Evolutionary conservation across 2,329 filamentous ascomycete species (phyloP).

Genomic region (Phoma herbarum): DNA sequence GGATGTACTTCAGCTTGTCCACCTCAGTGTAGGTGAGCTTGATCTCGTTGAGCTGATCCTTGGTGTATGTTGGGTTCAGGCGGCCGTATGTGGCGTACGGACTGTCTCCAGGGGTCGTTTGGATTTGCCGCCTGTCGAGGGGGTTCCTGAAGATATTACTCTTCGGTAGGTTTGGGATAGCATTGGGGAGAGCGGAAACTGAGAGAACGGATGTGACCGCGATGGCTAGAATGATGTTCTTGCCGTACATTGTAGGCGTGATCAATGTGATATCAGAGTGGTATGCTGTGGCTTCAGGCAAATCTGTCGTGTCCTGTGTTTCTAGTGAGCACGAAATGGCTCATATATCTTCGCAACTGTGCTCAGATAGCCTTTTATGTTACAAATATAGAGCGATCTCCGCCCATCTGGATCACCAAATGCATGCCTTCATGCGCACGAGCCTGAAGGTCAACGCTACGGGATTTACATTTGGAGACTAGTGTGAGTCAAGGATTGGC

Average conservation of each 20-base stretch:
- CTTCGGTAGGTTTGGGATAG: constrained; percentile 5
- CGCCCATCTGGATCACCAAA: neutral
- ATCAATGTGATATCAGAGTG: neutral
- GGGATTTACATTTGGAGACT: neutral
- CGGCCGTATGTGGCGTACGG: constrained; percentile 5
- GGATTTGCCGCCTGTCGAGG: constrained; percentile 2
- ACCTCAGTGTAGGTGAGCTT: constrained; percentile 12
- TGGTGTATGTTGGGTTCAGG: constrained; percentile 8
- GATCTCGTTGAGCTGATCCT: constrained; percentile 13
- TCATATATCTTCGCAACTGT: neutral
- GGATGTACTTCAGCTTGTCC: constrained; percentile 14
- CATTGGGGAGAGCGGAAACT: neutral
- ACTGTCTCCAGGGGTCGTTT: constrained; percentile 2
- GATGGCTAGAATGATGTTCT: neutral
- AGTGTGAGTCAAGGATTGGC: neutral
- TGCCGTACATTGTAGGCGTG: neutral
- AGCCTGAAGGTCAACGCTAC: neutral
- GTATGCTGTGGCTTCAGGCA: neutral
- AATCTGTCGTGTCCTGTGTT: too few relatives aligned
- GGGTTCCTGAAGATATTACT: constrained; percentile 1
- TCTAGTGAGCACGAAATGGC: neutral
- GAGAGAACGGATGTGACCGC: neutral
- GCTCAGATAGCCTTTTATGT: constrained; percentile 1
- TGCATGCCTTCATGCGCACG: too few relatives aligned
- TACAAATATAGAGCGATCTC: neutral